phyloP scores from a whole-genome alignment of 768 basidiomycete genomes.

The Hygrophoropsis aurantiaca region DNA sequence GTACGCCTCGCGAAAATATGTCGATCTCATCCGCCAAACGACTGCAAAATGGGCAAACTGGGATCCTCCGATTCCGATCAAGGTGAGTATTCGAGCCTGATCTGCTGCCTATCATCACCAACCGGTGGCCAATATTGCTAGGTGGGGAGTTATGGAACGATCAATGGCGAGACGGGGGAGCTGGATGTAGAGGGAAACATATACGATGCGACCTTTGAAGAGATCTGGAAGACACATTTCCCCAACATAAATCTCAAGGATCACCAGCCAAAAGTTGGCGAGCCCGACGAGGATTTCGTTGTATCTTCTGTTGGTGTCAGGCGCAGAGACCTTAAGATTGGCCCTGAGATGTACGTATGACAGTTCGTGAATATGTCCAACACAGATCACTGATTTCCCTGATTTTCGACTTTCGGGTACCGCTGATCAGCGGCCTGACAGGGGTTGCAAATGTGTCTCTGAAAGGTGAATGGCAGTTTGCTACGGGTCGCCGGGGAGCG shows the following conservation, averaged over 20 bases:
- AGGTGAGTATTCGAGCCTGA: slow-evolving; percentile 3
- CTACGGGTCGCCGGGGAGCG: slow-evolving; percentile 29
- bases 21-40: slow-evolving; percentile 24
- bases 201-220: slow-evolving; percentile 21
- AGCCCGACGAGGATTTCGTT: slow-evolving; percentile 20
- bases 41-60: slow-evolving; percentile 32
- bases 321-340: slow-evolving; percentile 6
- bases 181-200: slow-evolving; percentile 32
- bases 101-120: too few species aligned
- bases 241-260: slow-evolving; percentile 7
- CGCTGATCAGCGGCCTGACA: slow-evolving; percentile 5
- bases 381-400: not conserved
- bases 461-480: slow-evolving; percentile 36
- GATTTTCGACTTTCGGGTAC: too few species aligned
- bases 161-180: slow-evolving; percentile 30
- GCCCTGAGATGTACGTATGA: slow-evolving; percentile 21
- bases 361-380: too few species aligned
- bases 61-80: slow-evolving; percentile 30
- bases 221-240: slow-evolving; percentile 8
- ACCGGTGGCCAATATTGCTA: slow-evolving; percentile 3
- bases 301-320: slow-evolving; percentile 24
- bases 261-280: slow-evolving; percentile 10
- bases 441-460: slow-evolving; percentile 30
- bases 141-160: slow-evolving; percentile 35
- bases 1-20: slow-evolving; percentile 22